Base-by-base conservation (phyloP, 768 basidiomycete genomes). In the Auricularia sp. region DNA sequence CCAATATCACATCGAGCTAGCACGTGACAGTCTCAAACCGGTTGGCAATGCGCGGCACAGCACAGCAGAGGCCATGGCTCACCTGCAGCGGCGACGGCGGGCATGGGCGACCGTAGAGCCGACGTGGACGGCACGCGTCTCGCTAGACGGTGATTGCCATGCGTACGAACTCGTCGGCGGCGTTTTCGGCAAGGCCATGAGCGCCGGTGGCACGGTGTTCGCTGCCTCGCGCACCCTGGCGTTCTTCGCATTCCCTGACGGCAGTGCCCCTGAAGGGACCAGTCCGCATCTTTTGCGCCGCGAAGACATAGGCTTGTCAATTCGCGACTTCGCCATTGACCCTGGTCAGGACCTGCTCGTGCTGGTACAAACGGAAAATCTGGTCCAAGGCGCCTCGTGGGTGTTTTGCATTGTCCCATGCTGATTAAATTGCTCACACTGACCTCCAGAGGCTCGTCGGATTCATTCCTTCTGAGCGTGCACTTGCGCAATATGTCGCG, bases 81-180 rank as follows among this genome's bases (percentile, higher is more conserved):
- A 72, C 0, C 73, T 82, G 0, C 73, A 74, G 2, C 67, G 70
- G 21, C 72, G 79, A 0, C 75, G 80, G 2, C 58, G 45, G 0
- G 69, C 77, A 0, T 82, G 81, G 81, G 44, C 68, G 0, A 68
- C 67, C 18, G 68, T 78, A 65, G 14, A 77, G 77, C 74, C 66
- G 64, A 5, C 65, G 65, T 0, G 68, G 66, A 13, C 65, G 68
- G 1, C 59, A 66, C 33, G 3, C 0, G 70, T 80, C 0, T 71
- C 74, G 4, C 70, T 78, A 42, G 70, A 76, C 0, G 80, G 76
- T 0, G 66, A 69, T 2, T 81, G 79, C 64, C 75, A 75, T 58
- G 83, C 84, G 3, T 87, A 87, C 69, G 85, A 87, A 66, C 77
- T 87, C 66, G 85, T 86, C 3, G 82, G 77, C 0, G 86, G 86